Conservation (phyloP, 495 filamentous ascomycete genomes). For the Hypoxylon perforatum region DNA sequence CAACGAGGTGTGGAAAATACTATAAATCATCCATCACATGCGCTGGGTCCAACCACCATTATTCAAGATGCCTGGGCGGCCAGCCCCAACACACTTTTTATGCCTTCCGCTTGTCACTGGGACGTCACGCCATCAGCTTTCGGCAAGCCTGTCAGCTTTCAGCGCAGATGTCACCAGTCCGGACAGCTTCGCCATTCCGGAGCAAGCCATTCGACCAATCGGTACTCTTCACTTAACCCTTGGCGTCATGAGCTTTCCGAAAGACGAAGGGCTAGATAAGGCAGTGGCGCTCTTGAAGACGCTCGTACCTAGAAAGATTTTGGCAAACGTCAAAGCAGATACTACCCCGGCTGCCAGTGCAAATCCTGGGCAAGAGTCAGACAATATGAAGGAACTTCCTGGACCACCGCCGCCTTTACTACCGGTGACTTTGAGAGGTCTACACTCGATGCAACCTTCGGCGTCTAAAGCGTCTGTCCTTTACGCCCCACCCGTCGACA, state of each 20-base stretch:
- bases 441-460: slow-evolving; percentile 59
- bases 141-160: slow-evolving; percentile 69
- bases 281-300: slow-evolving; percentile 66
- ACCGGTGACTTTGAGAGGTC: slow-evolving; percentile 57
- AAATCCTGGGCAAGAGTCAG: slow-evolving; percentile 6
- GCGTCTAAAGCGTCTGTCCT: slow-evolving; percentile 52
- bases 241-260: slow-evolving; percentile 83
- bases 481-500: slow-evolving; percentile 64
- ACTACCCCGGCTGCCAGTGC: slow-evolving; percentile 9
- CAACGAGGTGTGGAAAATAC: no score
- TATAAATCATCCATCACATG: no score
- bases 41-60: background rate
- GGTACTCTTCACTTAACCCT: slow-evolving; percentile 87
- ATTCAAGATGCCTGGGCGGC: slow-evolving; percentile 44
- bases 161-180: slow-evolving; percentile 61
- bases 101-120: slow-evolving; percentile 80
- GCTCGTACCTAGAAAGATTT: slow-evolving; percentile 64
- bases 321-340: slow-evolving; percentile 46
- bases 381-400: slow-evolving; percentile 11
- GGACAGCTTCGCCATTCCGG: slow-evolving; percentile 55
- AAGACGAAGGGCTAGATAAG: slow-evolving; percentile 63
- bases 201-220: slow-evolving; percentile 76
- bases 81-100: slow-evolving; percentile 83
- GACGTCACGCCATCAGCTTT: slow-evolving; percentile 70
- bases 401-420: slow-evolving; percentile 31